Evolutionary conservation across 1,139 yeast genomes (phyloP), one percentile per base, ranked within the genome.

Genomic region (Blastobotrys proliferans): DNA sequence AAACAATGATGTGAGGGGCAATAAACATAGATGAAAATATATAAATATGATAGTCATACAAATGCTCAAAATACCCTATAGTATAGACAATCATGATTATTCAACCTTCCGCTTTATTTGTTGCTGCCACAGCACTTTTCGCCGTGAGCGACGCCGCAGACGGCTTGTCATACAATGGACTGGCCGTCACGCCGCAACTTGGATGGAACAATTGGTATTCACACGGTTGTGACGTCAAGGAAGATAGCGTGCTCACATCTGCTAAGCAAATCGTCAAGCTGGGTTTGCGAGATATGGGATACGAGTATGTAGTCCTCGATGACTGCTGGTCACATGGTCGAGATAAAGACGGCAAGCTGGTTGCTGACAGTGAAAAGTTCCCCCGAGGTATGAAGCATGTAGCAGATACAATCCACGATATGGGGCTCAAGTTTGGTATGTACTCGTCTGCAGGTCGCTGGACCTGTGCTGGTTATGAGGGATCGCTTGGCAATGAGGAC

Each of bases 141-240:
- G 29, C 13, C 29, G 29, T 13, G 14, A 26, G 29, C 9, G 14
- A 26, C 8, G 29, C 29, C 29, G 29, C 29, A 26, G 29, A 26
- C 11, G 32, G 18, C 13, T 14, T n/a, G 18, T 29, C 32, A n/a
- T 29, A 29, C 32, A 60, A 60, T 46, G 62, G 63, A 2, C 49
- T 60, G 16, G 58, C 58, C n/a, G 33, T 40, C 16, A 53, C 55
- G 2, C 64, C 64, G 4, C 61, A 54, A 36, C 51, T 61, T 58
- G 64, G 64, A 4, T 61, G 64, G 64, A 53, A 61, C 45, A 55
- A 54, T 19, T 61, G 64, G 64, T 56, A 58, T 38, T 51, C 55
- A 4, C 61, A 51, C 42, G 60, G 50, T 4, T 61, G 65, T 38
- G 48, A 56, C 27, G 60, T 59, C 26, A 56, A 50, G 32, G 63